These are phyloP conservation scores for Amanita thiersii DNA, from an alignment of 768 basidiomycete species.

Conservation along the genomic window DNA sequence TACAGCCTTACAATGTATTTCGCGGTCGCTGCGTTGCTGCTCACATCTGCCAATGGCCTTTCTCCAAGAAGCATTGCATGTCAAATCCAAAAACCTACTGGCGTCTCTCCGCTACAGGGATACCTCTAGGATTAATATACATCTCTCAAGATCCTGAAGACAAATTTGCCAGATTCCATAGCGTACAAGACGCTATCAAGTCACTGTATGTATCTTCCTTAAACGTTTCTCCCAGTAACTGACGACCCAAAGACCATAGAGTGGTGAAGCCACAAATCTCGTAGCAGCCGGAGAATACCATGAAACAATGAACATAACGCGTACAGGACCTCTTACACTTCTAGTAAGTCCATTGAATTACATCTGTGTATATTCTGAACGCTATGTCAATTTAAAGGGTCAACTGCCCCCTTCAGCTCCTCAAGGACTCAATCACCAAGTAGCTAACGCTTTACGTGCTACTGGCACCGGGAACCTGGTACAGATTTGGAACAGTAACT, in stretches of 20 bases:
- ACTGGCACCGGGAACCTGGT: conserved; percentile 47
- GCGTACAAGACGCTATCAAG: conserved; percentile 45
- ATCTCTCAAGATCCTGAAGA: conserved; percentile 42
- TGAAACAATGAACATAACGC: conserved; percentile 51
- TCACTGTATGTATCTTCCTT: conserved; percentile 36
- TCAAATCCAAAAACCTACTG: conserved; percentile 39
- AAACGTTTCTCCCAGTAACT: neutral
- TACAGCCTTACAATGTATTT: too few relatives aligned
- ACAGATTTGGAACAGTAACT: conserved; percentile 41
- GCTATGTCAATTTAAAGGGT: conserved; percentile 38
- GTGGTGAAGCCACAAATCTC: conserved; percentile 37
- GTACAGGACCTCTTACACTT: conserved; percentile 44
- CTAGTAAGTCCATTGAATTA: conserved; percentile 38
- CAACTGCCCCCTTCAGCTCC: conserved; percentile 33
- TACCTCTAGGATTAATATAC: conserved; percentile 51
- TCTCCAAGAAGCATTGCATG: conserved; percentile 41
- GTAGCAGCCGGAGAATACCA: conserved; percentile 52
- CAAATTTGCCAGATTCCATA: conserved; percentile 33
- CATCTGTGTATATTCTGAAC: conserved; percentile 9
- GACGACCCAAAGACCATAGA: conserved; percentile 26
- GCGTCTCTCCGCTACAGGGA: conserved; percentile 39
- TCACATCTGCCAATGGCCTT: too few relatives aligned
- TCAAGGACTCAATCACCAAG: conserved; percentile 27
- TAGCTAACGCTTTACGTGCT: too few relatives aligned
- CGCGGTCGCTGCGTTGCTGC: too few relatives aligned